A percentile compares a stretch with the other conserved stretches of the same genome.
Conservation (phyloP, 192 early-diverging fungal genomes). For the Backusella morwellensis region DNA sequence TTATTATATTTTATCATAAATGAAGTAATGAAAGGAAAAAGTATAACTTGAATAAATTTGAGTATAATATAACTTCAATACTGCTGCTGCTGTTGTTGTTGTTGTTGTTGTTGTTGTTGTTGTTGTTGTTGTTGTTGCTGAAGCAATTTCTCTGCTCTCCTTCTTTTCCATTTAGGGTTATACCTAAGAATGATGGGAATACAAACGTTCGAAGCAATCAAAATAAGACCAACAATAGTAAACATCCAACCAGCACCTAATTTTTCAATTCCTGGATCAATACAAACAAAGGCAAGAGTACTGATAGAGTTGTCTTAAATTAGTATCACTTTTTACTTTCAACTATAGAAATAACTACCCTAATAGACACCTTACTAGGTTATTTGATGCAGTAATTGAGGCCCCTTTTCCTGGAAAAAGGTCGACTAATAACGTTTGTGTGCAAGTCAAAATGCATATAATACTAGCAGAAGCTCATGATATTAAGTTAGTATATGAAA, state of each 20-base stretch:
- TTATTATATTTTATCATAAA: no score
- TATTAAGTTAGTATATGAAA: no score
- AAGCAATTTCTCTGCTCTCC: neutral
- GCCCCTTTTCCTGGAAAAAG: neutral
- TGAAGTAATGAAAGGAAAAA: no score
- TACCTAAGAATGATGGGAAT: neutral
- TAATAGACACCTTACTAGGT: neutral
- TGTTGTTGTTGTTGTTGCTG: no score
- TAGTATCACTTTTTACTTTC: neutral
- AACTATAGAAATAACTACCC: neutral
- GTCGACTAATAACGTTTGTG: neutral
- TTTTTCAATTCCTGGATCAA: constrained; percentile 16
- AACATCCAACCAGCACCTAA: constrained; percentile 23
- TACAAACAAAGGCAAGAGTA: constrained; percentile 9
- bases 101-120: no score
- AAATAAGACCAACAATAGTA: neutral
- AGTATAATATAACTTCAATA: no score
- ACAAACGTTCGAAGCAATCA: neutral
- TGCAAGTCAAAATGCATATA: neutral
- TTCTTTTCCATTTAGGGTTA: neutral
- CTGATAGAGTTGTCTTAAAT: neutral
- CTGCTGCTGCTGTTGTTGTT: no score
- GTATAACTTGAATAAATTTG: no score
- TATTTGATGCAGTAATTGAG: neutral
- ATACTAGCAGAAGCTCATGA: no score